A percentile compares a stretch with the other conserved stretches of the same genome.
Conservation (phyloP, 148 eudicot species). For the Polygonum maritimum region DNA sequence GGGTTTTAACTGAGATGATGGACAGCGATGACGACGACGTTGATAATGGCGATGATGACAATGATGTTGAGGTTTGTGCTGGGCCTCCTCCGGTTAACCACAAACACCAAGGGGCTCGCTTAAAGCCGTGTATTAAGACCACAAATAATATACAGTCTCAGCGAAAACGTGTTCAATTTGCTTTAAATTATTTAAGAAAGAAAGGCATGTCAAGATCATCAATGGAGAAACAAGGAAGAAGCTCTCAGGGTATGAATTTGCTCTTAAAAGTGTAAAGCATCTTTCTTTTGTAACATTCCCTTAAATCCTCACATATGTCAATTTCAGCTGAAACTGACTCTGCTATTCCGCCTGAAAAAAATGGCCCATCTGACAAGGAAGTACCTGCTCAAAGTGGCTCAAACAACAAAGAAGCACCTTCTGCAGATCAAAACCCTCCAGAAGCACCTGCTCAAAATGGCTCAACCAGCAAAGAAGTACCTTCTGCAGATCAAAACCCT, state of each 20-base stretch:
- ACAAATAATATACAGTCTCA: neutral
- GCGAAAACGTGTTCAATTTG: neutral
- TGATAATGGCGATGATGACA: neutral
- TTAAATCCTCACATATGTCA: neutral
- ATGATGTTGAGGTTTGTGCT: neutral
- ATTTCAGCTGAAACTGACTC: neutral
- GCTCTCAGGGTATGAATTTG: neutral
- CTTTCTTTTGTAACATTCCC: neutral
- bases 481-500: neutral
- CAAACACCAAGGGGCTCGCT: neutral
- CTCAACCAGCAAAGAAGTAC: neutral
- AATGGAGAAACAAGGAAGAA: neutral
- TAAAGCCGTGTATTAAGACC: neutral
- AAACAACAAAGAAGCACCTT: neutral
- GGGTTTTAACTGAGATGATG: slow-evolving; percentile 6
- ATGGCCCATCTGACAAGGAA: neutral
- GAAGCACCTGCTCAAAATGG: neutral
- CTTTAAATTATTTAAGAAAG: neutral
- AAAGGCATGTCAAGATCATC: neutral
- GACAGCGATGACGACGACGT: neutral
- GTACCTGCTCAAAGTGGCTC: neutral
- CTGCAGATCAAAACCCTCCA: neutral
- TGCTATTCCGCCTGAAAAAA: neutral
- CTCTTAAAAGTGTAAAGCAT: neutral
- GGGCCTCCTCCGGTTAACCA: neutral